These are phyloP conservation scores for Mucor circinelloides DNA, from an alignment of 371 early-diverging fungal genomes.

Conservation along the genomic window DNA sequence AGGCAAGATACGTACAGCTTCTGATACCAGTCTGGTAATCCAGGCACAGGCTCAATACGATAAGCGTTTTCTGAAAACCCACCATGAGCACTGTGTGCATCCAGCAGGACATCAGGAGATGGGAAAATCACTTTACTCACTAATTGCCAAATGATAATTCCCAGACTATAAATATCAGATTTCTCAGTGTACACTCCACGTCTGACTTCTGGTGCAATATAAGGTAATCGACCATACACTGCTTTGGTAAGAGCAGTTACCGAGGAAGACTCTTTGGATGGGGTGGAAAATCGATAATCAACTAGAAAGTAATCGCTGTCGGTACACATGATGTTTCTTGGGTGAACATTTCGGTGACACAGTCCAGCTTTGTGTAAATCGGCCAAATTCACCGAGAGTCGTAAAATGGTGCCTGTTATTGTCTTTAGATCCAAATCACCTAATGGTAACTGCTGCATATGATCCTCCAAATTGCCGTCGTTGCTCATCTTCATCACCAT, in stretches of 20 bases:
- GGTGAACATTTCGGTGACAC: constrained; percentile 51
- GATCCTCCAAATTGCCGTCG: constrained; percentile 50
- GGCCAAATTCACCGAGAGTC: constrained; percentile 41
- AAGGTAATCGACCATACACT: constrained; percentile 51
- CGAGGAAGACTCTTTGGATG: constrained; percentile 39
- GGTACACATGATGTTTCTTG: constrained; percentile 48
- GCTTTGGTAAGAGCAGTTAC: constrained; percentile 50
- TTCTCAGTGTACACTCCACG: constrained; percentile 50
- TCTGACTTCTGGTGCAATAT: constrained; percentile 49
- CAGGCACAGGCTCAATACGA: constrained; percentile 43
- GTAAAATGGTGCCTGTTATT: constrained; percentile 46
- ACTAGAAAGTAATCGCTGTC: constrained; percentile 54
- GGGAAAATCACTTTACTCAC: constrained; percentile 55
- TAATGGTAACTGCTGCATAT: constrained; percentile 44
- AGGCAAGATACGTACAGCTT: constrained; percentile 40
- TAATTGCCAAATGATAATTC: constrained; percentile 53
- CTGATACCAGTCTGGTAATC: constrained; percentile 48
- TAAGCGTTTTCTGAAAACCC: constrained; percentile 31
- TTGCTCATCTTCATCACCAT: constrained; percentile 55
- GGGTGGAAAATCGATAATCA: constrained; percentile 53
- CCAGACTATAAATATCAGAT: constrained; percentile 50
- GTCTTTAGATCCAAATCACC: constrained; percentile 51
- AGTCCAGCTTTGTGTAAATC: constrained; percentile 50
- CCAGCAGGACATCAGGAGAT: constrained; percentile 44
- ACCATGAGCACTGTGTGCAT: constrained; percentile 5